phyloP scores from a whole-genome alignment of 768 basidiomycete species.

The Mrakia frigida region DNA sequence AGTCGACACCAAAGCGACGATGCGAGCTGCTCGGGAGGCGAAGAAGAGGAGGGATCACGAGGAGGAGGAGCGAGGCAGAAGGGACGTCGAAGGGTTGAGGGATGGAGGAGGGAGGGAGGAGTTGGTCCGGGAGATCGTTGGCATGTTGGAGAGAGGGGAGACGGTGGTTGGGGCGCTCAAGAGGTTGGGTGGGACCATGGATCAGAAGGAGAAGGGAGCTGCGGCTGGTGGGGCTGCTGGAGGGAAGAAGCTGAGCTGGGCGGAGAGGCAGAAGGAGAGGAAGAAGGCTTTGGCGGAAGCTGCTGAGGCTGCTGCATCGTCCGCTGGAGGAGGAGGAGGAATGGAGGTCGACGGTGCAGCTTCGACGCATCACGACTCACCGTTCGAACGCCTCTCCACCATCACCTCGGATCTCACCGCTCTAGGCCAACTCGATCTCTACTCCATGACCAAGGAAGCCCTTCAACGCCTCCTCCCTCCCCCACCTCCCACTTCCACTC shows the following conservation, averaged over 20 bases:
- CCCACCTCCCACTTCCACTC: conserved; percentile 16
- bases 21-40: conserved; percentile 66
- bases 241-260: conserved; percentile 50
- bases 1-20: conserved; percentile 72
- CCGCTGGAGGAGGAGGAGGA: conserved; percentile 31
- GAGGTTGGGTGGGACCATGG: conserved; percentile 58
- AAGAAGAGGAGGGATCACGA: conserved; percentile 68
- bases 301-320: conserved; percentile 17
- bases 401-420: conserved; percentile 42
- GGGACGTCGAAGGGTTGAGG: conserved; percentile 53
- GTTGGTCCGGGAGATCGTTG: conserved; percentile 52
- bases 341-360: conserved; percentile 23
- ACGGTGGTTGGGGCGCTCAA: conserved; percentile 84
- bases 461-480: conserved; percentile 44
- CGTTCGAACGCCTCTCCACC: conserved; percentile 44
- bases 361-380: conserved; percentile 29
- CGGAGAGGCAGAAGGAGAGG: conserved; percentile 41
- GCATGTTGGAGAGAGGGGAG: conserved; percentile 79
- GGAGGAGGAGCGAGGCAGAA: conserved; percentile 66
- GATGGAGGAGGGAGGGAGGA: conserved; percentile 36
- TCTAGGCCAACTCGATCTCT: conserved; percentile 45
- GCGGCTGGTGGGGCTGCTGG: conserved; percentile 28
- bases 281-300: conserved; percentile 30
- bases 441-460: conserved; percentile 44
- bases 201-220: conserved; percentile 39